Conservation (phyloP, 2,329 filamentous ascomycete genomes). For the Polytolypa hystricis region DNA sequence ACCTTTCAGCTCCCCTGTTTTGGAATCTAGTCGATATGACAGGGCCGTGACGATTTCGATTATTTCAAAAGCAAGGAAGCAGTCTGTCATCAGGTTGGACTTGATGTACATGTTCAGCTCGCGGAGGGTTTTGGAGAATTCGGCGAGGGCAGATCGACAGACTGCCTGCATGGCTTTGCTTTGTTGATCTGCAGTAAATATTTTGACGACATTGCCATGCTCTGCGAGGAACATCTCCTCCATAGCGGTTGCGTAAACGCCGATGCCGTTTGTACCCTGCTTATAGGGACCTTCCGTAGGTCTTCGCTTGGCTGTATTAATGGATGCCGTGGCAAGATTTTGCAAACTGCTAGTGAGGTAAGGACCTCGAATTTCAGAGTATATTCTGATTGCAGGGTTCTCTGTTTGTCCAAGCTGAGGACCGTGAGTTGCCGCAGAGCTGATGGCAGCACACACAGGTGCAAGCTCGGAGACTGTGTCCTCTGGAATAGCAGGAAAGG, state of each 20-base stretch:
- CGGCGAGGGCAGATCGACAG: slow-evolving; percentile 64
- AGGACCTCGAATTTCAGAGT: slow-evolving; percentile 72
- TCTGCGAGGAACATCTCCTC: slow-evolving; percentile 80
- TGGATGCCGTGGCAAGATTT: slow-evolving; percentile 76
- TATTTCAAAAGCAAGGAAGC: slow-evolving; percentile 89
- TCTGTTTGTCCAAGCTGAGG: slow-evolving; percentile 40
- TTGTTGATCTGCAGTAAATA: slow-evolving; percentile 82
- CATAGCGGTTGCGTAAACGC: slow-evolving; percentile 75
- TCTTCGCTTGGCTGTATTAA: slow-evolving; percentile 70
- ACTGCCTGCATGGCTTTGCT: slow-evolving; percentile 66
- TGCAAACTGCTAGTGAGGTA: slow-evolving; percentile 74
- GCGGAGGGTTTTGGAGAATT: slow-evolving; percentile 73
- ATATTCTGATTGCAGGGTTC: slow-evolving; percentile 66
- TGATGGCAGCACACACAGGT: slow-evolving; percentile 68
- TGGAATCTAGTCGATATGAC: slow-evolving; percentile 66
- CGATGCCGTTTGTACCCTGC: slow-evolving; percentile 80
- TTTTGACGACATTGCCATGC: slow-evolving; percentile 77
- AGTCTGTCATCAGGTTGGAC: slow-evolving; percentile 75
- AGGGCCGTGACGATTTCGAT: slow-evolving; percentile 78
- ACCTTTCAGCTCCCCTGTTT: slow-evolving; percentile 75
- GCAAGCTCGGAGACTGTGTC: slow-evolving; percentile 66
- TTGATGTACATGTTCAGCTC: slow-evolving; percentile 89
- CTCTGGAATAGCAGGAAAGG: slow-evolving; percentile 69
- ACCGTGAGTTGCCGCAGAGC: slow-evolving; percentile 45
- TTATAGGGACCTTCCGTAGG: slow-evolving; percentile 71